Conservation (phyloP, 768 basidiomycete genomes). For the Artomyces pyxidatus region DNA sequence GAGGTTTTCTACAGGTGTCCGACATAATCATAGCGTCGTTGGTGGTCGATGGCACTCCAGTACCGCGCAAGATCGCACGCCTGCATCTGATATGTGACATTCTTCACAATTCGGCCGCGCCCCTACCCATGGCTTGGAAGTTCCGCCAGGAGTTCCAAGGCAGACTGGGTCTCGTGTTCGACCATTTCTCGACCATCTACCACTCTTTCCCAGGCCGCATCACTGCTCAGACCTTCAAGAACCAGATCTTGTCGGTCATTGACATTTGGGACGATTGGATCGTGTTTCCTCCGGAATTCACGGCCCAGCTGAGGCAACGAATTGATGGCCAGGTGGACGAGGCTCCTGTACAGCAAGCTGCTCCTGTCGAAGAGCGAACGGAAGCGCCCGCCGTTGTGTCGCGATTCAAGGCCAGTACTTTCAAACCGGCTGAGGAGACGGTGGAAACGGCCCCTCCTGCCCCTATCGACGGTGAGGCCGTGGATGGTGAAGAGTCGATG, state of each 20-base stretch:
- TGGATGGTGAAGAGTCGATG: slow-evolving; percentile 30
- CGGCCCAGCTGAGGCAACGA: slow-evolving; percentile 58
- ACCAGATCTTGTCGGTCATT: slow-evolving; percentile 80
- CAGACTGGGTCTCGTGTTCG: slow-evolving; percentile 88
- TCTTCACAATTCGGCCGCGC: slow-evolving; percentile 90
- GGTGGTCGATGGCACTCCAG: slow-evolving; percentile 84
- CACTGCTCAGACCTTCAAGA: slow-evolving; percentile 93
- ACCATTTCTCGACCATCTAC: slow-evolving; percentile 90
- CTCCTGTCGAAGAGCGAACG: slow-evolving; percentile 20
- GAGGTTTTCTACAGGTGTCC: slow-evolving; percentile 48
- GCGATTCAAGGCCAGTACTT: slow-evolving; percentile 71
- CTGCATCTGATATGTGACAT: slow-evolving; percentile 96
- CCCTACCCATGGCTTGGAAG: slow-evolving; percentile 95
- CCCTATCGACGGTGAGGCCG: slow-evolving; percentile 34
- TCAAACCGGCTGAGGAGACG: slow-evolving; percentile 61
- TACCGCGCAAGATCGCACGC: slow-evolving; percentile 95
- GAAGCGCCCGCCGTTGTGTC: slow-evolving; percentile 31
- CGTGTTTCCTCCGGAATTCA: slow-evolving; percentile 86
- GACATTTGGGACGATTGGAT: slow-evolving; percentile 99
- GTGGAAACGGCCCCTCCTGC: slow-evolving; percentile 20
- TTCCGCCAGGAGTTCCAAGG: slow-evolving; percentile 93
- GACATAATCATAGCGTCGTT: slow-evolving; percentile 88
- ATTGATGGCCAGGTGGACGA: slow-evolving; percentile 53
- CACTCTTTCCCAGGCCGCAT: slow-evolving; percentile 94
- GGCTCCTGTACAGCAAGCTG: slow-evolving; percentile 12